Evolutionary conservation across 306 rosid genomes (phyloP).

Genomic region (Cicer chorassanicum): DNA sequence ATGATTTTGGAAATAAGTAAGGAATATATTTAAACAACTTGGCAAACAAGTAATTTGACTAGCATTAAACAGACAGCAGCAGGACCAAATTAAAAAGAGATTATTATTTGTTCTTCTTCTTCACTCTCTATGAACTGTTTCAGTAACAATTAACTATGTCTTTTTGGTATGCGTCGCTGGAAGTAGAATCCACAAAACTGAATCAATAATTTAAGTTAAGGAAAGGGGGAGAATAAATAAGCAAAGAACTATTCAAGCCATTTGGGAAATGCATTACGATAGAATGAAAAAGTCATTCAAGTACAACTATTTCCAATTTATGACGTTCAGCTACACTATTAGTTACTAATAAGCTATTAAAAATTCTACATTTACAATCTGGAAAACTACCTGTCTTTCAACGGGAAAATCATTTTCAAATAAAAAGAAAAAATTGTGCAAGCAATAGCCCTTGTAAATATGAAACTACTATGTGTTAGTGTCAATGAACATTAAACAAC

Average conservation of each 20-base stretch:
- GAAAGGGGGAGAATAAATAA: not conserved
- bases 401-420: conserved; percentile 2
- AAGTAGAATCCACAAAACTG: not conserved
- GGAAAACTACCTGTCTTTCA: not conserved
- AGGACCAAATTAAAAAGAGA: not conserved
- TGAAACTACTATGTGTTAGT: no score
- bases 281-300: not conserved
- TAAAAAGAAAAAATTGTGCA: not conserved
- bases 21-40: not conserved
- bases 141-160: not conserved
- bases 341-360: not conserved
- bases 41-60: not conserved
- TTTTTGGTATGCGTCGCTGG: not conserved
- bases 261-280: not conserved
- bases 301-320: not conserved
- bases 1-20: not conserved
- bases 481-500: no score
- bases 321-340: not conserved
- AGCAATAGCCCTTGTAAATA: no score
- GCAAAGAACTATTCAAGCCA: not conserved
- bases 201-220: not conserved
- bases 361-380: not conserved
- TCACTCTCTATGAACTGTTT: not conserved
- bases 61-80: not conserved
- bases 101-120: not conserved